A percentile compares a stretch with the other conserved stretches of the same genome.
These are phyloP conservation scores for Penicillium atrosanguineum DNA, from an alignment of 495 filamentous ascomycete genomes.

Conservation along the genomic window DNA sequence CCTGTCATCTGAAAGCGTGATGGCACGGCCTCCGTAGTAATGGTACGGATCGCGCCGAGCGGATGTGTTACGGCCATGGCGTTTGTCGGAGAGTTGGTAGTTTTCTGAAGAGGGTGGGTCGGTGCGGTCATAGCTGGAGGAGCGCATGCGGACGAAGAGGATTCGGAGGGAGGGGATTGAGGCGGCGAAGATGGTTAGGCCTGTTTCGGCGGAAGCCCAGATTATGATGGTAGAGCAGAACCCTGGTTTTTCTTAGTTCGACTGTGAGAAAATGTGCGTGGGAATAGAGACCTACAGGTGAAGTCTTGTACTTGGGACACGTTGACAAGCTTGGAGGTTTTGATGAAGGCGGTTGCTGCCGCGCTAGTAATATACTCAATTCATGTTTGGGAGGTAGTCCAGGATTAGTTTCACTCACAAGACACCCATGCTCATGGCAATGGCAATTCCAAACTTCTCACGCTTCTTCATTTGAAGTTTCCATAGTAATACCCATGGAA, in stretches of 20 bases:
- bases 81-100: neutral
- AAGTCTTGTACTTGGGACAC: conserved; percentile 17
- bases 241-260: neutral
- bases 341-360: conserved; percentile 22
- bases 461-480: conserved; percentile 25
- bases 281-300: conserved; percentile 18
- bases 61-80: neutral
- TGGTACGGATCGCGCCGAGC: neutral
- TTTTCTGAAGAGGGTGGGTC: conserved; percentile 1
- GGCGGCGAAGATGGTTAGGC: conserved; percentile 23
- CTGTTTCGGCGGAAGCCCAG: conserved; percentile 26
- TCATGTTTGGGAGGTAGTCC: neutral
- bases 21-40: neutral
- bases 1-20: neutral
- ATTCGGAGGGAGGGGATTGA: conserved; percentile 19
- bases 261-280: neutral
- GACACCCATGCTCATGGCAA: conserved; percentile 28
- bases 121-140: conserved; percentile 11
- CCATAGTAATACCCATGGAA: conserved; percentile 26
- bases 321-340: conserved; percentile 21
- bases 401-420: conserved; percentile 11
- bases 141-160: conserved; percentile 15
- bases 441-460: conserved; percentile 22
- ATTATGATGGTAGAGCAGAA: conserved; percentile 17
- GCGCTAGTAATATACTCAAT: conserved; percentile 9